phyloP scores from a whole-genome alignment of 352 stramenopile genomes.

The Phytophthora citricola region DNA sequence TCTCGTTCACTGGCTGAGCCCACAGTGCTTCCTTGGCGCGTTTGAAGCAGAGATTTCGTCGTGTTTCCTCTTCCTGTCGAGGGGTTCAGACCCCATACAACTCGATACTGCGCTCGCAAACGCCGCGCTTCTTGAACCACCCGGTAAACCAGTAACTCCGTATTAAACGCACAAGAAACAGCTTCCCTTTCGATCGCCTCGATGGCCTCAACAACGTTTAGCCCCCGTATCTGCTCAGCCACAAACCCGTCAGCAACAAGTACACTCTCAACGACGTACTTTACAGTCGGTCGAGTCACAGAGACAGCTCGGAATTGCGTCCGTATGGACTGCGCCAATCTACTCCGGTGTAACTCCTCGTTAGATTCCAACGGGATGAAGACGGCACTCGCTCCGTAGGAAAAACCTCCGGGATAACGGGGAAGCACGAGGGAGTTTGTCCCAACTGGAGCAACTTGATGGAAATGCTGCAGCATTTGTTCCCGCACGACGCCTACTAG shows the following conservation, averaged over 20 bases:
- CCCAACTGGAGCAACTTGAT: constrained; percentile 11
- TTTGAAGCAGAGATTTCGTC: constrained; percentile 10
- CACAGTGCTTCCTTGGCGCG: background rate
- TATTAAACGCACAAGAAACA: constrained; percentile 13
- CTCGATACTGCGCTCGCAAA: constrained; percentile 17
- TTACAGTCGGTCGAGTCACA: constrained; percentile 26
- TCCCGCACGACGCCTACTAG: constrained; percentile 19
- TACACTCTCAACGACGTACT: constrained; percentile 36
- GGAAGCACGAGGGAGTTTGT: constrained; percentile 28
- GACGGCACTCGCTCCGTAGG: constrained; percentile 29
- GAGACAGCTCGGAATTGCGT: constrained; percentile 43
- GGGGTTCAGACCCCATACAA: constrained; percentile 19
- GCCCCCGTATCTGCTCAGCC: constrained; percentile 7
- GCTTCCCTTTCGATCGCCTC: constrained; percentile 29
- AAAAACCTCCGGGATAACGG: constrained; percentile 5
- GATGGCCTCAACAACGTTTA: constrained; percentile 33
- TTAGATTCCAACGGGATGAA: constrained; percentile 38
- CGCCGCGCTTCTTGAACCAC: constrained; percentile 32
- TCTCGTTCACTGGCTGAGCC: background rate
- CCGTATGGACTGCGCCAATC: constrained; percentile 35
- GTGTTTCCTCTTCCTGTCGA: background rate
- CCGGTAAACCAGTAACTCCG: constrained; percentile 33
- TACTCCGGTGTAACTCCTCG: constrained; percentile 13
- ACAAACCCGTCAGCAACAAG: constrained; percentile 43
- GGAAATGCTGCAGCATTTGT: constrained; percentile 27